Evolutionary conservation across 345 rosid genomes (phyloP).

Genomic region (Citrus mangshanensis): DNA sequence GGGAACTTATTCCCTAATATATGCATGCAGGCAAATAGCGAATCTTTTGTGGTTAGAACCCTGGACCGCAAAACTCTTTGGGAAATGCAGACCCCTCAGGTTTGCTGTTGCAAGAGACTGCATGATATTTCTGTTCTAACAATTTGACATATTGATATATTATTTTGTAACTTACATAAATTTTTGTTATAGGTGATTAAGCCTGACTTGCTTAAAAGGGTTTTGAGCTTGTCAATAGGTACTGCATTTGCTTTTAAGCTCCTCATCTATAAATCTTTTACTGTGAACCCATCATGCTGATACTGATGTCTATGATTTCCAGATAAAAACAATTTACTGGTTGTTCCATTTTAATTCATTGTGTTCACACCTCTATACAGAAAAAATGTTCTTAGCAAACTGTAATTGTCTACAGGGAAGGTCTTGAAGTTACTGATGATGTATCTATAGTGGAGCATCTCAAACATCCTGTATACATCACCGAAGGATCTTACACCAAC

Average conservation of each 20-base stretch:
- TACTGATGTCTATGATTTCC: not conserved
- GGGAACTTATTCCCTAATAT: constrained; percentile 2
- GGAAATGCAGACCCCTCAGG: constrained; percentile 99
- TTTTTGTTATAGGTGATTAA: constrained; percentile 59
- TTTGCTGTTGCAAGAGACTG: constrained; percentile 20
- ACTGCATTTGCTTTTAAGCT: not conserved
- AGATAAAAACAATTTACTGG: not conserved
- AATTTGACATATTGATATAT: constrained; percentile 6
- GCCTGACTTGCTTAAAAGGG: constrained; percentile 77
- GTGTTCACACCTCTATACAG: not conserved
- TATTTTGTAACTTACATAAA: not conserved
- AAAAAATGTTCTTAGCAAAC: not conserved
- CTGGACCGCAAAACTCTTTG: constrained; percentile 87
- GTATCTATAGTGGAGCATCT: constrained; percentile 93
- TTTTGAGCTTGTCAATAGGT: constrained; percentile 89
- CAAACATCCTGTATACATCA: constrained; percentile 77
- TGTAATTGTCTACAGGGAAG: constrained; percentile 46
- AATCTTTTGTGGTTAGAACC: constrained; percentile 80
- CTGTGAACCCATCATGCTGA: not conserved
- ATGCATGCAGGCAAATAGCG: constrained; percentile 55
- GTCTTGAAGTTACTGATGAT: constrained; percentile 91
- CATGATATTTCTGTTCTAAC: not conserved
- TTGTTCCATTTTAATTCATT: not conserved
- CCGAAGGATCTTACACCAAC: constrained; percentile 92
- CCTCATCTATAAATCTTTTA: not conserved